Evolutionary conservation across 2,329 filamentous ascomycete genomes (phyloP).

Genomic region (Trichoderma endophyticum): DNA sequence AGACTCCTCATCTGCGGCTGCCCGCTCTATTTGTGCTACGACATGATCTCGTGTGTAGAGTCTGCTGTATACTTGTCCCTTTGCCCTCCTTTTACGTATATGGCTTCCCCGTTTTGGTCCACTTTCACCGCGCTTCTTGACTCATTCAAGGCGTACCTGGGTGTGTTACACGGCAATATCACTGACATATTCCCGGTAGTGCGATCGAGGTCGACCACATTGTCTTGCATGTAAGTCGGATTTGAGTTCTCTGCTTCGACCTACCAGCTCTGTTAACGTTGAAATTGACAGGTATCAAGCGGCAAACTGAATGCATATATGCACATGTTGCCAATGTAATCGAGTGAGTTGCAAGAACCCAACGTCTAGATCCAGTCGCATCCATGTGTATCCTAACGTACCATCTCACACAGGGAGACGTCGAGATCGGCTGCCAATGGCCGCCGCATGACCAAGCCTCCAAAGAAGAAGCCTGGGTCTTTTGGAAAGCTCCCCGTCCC

Average conservation of each 20-base stretch:
- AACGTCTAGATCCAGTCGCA: too few relatives aligned
- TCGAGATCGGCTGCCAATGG: conserved; percentile 51
- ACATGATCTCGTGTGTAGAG: neutral
- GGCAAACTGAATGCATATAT: conserved; percentile 73
- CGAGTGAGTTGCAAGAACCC: conserved; percentile 51
- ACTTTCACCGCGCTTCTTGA: neutral
- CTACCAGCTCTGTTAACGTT: neutral
- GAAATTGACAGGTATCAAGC: conserved; percentile 61
- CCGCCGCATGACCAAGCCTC: conserved; percentile 55
- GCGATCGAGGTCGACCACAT: conserved; percentile 69
- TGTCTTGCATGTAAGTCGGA: conserved; percentile 58
- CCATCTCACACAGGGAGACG: conserved; percentile 48
- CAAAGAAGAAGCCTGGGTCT: conserved; percentile 49
- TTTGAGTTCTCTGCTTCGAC: neutral
- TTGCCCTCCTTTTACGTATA: neutral
- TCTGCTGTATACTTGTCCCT: neutral
- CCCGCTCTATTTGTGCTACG: neutral
- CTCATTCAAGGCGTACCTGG: neutral
- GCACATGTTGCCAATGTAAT: conserved; percentile 73
- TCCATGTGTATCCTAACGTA: neutral
- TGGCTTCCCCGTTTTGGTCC: neutral
- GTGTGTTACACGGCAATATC: neutral
- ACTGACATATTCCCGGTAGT: conserved; percentile 44
- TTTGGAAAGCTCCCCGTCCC: conserved; percentile 43
- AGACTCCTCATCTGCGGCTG: neutral